These are phyloP conservation scores for Mortierella sp. DNA, from an alignment of 371 early-diverging fungal species.

Conservation along the genomic window DNA sequence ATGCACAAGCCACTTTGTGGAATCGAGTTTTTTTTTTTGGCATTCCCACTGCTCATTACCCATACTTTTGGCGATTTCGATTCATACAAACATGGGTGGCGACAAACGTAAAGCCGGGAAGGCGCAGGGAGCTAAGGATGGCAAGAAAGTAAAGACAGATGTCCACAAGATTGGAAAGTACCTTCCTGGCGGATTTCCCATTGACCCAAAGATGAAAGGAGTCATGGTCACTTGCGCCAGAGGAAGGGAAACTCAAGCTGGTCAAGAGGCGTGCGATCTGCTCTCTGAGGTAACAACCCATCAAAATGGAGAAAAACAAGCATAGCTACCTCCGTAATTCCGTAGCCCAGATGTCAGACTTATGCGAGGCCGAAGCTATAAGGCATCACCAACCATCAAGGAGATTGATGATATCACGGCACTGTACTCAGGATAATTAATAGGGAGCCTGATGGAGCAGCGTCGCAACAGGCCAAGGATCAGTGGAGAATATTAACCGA, in stretches of 20 bases:
- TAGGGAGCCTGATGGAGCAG: not conserved
- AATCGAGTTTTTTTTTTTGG: slow-evolving; percentile 3
- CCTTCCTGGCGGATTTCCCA: slow-evolving; percentile 57
- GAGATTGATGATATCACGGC: not conserved
- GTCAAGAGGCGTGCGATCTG: slow-evolving; percentile 69
- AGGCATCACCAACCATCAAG: not conserved
- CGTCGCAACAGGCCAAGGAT: not conserved
- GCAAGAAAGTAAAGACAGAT: slow-evolving; percentile 58
- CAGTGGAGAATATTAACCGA: not conserved
- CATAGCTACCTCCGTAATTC: not conserved
- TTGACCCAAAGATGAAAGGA: slow-evolving; percentile 74
- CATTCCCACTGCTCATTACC: not conserved
- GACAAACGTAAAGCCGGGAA: slow-evolving; percentile 52
- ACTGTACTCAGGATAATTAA: not conserved
- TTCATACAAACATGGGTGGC: slow-evolving; percentile 23
- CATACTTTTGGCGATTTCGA: not conserved
- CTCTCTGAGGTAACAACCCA: slow-evolving; percentile 64
- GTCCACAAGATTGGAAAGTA: slow-evolving; percentile 49
- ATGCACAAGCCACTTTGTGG: slow-evolving; percentile 11
- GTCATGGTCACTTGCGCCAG: slow-evolving; percentile 73
- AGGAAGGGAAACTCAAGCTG: slow-evolving; percentile 67
- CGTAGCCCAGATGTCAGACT: no score
- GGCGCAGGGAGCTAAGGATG: slow-evolving; percentile 39
- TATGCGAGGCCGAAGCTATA: not conserved
- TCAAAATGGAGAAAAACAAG: not conserved